Conservation (phyloP, 129 eudicot genomes). For the Artemisia annua region DNA sequence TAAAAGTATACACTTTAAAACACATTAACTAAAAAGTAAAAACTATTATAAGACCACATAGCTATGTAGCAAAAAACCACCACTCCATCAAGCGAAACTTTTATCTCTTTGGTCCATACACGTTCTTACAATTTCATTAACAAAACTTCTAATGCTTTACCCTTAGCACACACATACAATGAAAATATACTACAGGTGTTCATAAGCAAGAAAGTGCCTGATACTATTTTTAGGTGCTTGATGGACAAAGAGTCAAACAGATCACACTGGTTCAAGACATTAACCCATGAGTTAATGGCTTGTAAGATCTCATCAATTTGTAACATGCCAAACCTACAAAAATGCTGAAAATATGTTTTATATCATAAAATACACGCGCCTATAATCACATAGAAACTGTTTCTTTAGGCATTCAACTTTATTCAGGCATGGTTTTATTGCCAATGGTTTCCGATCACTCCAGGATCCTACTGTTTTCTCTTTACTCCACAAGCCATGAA, state of each 20-base stretch:
- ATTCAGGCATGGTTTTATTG: neutral
- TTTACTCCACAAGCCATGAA: neutral
- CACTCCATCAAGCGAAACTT: conserved; percentile 8
- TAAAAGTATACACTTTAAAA: neutral
- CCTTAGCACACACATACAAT: neutral
- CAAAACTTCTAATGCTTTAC: conserved; percentile 1
- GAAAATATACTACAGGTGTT: neutral
- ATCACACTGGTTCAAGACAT: neutral
- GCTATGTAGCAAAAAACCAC: conserved; percentile 7
- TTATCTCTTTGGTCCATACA: neutral
- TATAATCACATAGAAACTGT: neutral
- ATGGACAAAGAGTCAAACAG: neutral
- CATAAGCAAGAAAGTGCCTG: neutral
- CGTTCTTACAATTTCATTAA: neutral
- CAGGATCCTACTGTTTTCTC: neutral
- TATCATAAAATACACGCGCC: neutral
- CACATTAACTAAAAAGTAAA: neutral
- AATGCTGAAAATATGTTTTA: neutral
- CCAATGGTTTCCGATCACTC: neutral
- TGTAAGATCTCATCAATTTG: neutral
- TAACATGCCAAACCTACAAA: neutral
- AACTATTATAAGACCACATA: neutral
- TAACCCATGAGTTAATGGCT: neutral
- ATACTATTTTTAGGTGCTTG: neutral
- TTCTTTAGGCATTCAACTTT: neutral